Percentiles rank a stretch among this genome's conserved stretches.
These are phyloP conservation scores for Pinus albicaulis DNA, from an alignment of 75 land plant genomes.

Conservation along the genomic window DNA sequence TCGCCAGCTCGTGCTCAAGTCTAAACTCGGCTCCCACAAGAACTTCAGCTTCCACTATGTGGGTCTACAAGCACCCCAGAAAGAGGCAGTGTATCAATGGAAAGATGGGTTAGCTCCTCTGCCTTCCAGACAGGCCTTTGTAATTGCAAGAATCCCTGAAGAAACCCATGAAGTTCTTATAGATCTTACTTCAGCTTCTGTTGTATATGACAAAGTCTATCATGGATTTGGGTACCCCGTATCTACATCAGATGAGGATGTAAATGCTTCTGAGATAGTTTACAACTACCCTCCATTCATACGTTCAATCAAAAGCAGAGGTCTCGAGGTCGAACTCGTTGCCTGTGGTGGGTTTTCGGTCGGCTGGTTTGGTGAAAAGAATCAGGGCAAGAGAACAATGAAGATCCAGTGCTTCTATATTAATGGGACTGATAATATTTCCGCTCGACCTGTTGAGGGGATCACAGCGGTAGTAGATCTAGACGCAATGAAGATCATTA, in stretches of 20 bases:
- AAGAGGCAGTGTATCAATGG: constrained; percentile 46
- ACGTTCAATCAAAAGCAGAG: constrained; percentile 33
- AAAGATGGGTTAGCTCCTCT: constrained; percentile 15
- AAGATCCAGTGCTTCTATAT: constrained; percentile 42
- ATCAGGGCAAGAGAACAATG: constrained; percentile 30
- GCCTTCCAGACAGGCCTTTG: constrained; percentile 48
- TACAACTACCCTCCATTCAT: constrained; percentile 34
- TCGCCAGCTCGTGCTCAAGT: constrained; percentile 9
- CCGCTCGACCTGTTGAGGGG: constrained; percentile 66
- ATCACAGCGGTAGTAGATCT: constrained; percentile 44
- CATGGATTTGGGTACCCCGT: constrained; percentile 46
- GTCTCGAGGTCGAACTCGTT: constrained; percentile 32
- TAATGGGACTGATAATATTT: constrained; percentile 45
- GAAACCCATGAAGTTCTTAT: constrained; percentile 42
- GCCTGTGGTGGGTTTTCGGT: constrained; percentile 28
- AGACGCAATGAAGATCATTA: constrained; percentile 28
- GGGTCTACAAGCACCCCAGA: constrained; percentile 64
- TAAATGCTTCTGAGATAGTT: constrained; percentile 11
- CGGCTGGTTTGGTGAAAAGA: constrained; percentile 55
- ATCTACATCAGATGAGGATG: constrained; percentile 35
- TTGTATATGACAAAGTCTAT: constrained; percentile 29
- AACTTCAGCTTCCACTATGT: constrained; percentile 33
- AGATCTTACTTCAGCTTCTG: constrained; percentile 23
- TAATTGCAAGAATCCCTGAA: constrained; percentile 21
- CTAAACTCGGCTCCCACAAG: background rate